Base-by-base conservation (phyloP, 139 green algal genomes). In the Coccomyxa sp. region DNA sequence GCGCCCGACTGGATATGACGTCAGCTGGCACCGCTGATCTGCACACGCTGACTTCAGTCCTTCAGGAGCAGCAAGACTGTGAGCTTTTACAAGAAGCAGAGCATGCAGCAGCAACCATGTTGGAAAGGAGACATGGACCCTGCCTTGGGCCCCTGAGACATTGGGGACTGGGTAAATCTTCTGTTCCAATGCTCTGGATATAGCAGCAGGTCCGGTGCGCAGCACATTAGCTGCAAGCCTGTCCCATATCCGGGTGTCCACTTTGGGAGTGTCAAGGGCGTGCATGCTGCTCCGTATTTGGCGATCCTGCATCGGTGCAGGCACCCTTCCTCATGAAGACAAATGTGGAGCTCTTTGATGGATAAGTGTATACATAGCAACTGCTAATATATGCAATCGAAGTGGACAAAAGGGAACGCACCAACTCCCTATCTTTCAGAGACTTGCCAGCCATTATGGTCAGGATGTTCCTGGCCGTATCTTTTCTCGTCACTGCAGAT, bases 11-110 rank as follows among this genome's bases (percentile, higher is more conserved):
- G 58, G 79, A 13, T 76, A 27, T n/a, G 51, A 58, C 0, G 79
- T 82, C 58, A 82, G 79, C 58, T 82, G 79, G 58, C 79, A 82
- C 0, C 79, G 58, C 13, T 25, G 16, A 1, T 60, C 79, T 82
- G 58, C 58, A 17, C 45, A 78, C 23, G n/a, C 27, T 78, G n/a
- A 27, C 63, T 28, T 71, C 4, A 71, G 9, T 4, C 63, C 4
- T 4, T 28, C 21, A 71, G 63, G 63, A n/a, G 63, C 4, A 71
- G 63, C 63, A 71, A 21, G 1, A 21, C 18, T 71, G 63, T 25
- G 1, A 71, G 63, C 10, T 11, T 51, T 51, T 51, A 51, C 3
- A 51, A 11, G 38, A 51, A 51, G 7, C 38, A 51, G 38, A 51
- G 38, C 38, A 51, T 51, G 38, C 38, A 51, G 63, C 63, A 71